Evolutionary conservation across 2,329 filamentous ascomycete genomes (phyloP).

Genomic region (Stenocarpella maydis): DNA sequence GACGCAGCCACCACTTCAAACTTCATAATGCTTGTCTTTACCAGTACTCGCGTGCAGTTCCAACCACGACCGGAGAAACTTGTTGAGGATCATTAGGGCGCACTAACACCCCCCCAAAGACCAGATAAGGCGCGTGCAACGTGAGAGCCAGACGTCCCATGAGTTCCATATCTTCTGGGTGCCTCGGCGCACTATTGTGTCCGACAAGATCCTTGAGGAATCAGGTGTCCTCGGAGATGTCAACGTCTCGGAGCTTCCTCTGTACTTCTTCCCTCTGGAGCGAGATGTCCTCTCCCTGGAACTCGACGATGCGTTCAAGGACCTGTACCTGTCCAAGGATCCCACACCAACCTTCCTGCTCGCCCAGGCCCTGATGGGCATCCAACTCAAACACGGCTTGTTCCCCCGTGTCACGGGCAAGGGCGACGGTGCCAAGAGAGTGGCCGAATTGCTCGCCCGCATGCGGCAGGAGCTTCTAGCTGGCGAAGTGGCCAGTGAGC

Average conservation of each 20-base stretch:
- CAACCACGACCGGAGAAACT: conserved; percentile 42
- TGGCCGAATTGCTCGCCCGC: conserved; percentile 85
- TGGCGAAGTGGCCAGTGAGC: conserved; percentile 74
- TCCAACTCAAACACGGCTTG: conserved; percentile 90
- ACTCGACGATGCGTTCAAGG: conserved; percentile 83
- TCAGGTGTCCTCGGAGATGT: conserved; percentile 92
- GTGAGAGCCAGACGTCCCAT: conserved; percentile 88
- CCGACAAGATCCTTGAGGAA: conserved; percentile 90
- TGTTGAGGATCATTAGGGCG: conserved; percentile 60
- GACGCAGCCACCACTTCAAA: background rate
- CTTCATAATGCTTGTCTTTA: conserved; percentile 56
- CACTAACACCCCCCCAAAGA: conserved; percentile 73
- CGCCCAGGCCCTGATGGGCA: conserved; percentile 90
- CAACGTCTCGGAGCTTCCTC: conserved; percentile 83
- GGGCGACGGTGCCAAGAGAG: conserved; percentile 88
- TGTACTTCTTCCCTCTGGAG: conserved; percentile 92
- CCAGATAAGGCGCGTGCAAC: conserved; percentile 89
- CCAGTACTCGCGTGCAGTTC: conserved; percentile 55
- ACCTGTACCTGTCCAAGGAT: conserved; percentile 90
- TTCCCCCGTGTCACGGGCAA: conserved; percentile 96
- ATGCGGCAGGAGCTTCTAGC: conserved; percentile 91
- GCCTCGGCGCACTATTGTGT: conserved; percentile 88
- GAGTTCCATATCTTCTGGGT: conserved; percentile 98
- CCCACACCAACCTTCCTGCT: conserved; percentile 89
- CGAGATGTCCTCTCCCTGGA: conserved; percentile 91